Base-by-base conservation (phyloP, 2,329 filamentous ascomycete genomes). In the Cladosporium cucumerinum region DNA sequence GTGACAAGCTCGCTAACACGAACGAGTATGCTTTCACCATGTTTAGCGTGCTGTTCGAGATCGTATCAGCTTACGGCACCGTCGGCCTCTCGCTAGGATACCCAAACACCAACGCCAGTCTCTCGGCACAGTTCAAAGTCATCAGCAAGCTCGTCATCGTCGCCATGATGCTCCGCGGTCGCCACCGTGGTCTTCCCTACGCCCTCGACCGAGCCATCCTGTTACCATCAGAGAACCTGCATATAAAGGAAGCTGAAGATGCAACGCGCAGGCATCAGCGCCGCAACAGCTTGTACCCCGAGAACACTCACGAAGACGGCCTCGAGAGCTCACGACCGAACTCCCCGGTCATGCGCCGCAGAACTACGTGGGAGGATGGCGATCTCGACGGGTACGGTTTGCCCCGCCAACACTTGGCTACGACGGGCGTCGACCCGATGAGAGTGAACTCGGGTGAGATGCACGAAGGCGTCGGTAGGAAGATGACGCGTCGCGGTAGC, bases 81-180 rank as follows among this genome's bases (percentile, higher is more conserved):
- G 95, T 99, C 28, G 95, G 95, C 0, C 80, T 99, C 65, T 94
- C 89, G 58, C 84, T 99, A 18, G 95, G 95, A 6, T 97, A 94
- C 67, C 83, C 90, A 0, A 81, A 79, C 23, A 83, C 87, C 75
- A 90, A 97, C 76, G 85, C 92, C 0, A 93, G 91, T 0, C 92
- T 99, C 69, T 93, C 87, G 34, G 89, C 86, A 0, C 87, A 97
- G 70, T 97, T 99, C 76, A 86, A 84, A 14, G 84, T 88, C 0
- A 78, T 96, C 7, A 86, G 83, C 21, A 89, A 88, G 72, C 81
- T 89, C 66, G 81, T 89, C 68, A 86, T 89, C 70, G 85, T 88
- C 66, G 86, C 86, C 12, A 89, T 89, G 86, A 84, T 87, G 77
- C 79, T 89, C 65, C 85, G 87, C 67, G 87, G 87, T 32, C 81